Evolutionary conservation across 257 asterid genomes (phyloP), one percentile per base, ranked within the genome.

Genomic region (Ligustrum vulgare): DNA sequence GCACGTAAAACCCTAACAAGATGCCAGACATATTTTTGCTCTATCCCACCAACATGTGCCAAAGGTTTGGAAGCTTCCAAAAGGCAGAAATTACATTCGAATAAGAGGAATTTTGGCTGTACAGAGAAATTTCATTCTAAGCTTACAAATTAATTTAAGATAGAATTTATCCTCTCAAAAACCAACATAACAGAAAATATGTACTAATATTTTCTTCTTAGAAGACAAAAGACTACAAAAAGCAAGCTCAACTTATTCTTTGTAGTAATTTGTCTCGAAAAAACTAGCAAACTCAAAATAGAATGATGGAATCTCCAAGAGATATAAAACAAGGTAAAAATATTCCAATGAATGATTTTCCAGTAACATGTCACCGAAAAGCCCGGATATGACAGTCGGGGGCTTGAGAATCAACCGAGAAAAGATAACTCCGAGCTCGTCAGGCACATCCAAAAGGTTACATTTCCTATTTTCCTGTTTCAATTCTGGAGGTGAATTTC

Each of bases 201-300:
- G 72, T 78, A 18, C 69, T 71, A 41, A 45, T 35, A 78, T 47
- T 28, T 58, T 7, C 37, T 78, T 56, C 36, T 25, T 23, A 25
- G 31, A 63, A 60, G 49, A 43, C 54, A 70, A 67, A 75, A 71
- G 67, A 75, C 83, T 75, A 64, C 78, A 64, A 69, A 73, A 71
- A 72, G 54, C 64, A 76, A 83, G 56, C 8, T 41, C 6, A 33
- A 70, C 75, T 76, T 62, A 45, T 72, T 67, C 79, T 75, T 72
- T 31, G 73, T 72, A 75, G 82, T 78, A 56, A 72, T 75, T 71
- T 73, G 72, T 78, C 66, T 23, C 18, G 12, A 37, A 64, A 77
- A 28, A 70, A 62, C 73, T 75, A 43, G 20, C n/a, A 67, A 69
- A 22, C n/a, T 20, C 63, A 20, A 37, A 63, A 10, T 51, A 63